Evolutionary conservation across 352 stramenopile species (phyloP).

Genomic region (Globisporangium carolinianum): DNA sequence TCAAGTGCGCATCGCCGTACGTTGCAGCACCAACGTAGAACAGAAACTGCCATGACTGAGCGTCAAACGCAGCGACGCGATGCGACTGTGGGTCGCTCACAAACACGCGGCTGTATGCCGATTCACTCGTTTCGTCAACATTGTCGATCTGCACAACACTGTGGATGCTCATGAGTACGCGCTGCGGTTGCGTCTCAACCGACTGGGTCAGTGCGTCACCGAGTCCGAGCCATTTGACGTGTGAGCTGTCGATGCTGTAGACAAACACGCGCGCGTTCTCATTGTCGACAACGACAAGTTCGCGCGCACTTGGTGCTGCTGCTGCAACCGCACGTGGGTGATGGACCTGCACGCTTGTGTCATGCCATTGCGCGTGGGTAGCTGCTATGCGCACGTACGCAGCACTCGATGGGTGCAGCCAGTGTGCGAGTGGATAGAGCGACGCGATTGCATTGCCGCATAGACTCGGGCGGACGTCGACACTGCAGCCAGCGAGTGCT

Average conservation of each 20-base stretch:
- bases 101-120: slow-evolving; percentile 15
- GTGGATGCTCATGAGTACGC: slow-evolving; percentile 20
- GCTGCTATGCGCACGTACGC: slow-evolving; percentile 31
- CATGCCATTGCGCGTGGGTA: slow-evolving; percentile 20
- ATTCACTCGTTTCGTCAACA: not conserved
- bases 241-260: slow-evolving; percentile 48
- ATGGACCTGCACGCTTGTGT: slow-evolving; percentile 29
- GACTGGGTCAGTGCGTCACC: not conserved
- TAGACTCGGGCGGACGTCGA: slow-evolving; percentile 9
- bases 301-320: slow-evolving; percentile 23
- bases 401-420: slow-evolving; percentile 32
- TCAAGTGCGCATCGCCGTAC: slow-evolving; percentile 41
- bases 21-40: slow-evolving; percentile 47
- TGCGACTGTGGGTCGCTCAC: slow-evolving; percentile 52
- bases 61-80: slow-evolving; percentile 37
- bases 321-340: slow-evolving; percentile 19
- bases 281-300: slow-evolving; percentile 43
- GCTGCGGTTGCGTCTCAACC: not conserved
- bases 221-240: slow-evolving; percentile 30
- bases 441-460: slow-evolving; percentile 18
- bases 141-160: slow-evolving; percentile 18
- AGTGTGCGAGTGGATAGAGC: slow-evolving; percentile 28
- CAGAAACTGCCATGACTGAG: slow-evolving; percentile 11
- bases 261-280: slow-evolving; percentile 38
- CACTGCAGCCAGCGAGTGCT: too few relatives aligned